phyloP scores from a whole-genome alignment of 805 yeast genomes.

The Candida bentonensis region DNA sequence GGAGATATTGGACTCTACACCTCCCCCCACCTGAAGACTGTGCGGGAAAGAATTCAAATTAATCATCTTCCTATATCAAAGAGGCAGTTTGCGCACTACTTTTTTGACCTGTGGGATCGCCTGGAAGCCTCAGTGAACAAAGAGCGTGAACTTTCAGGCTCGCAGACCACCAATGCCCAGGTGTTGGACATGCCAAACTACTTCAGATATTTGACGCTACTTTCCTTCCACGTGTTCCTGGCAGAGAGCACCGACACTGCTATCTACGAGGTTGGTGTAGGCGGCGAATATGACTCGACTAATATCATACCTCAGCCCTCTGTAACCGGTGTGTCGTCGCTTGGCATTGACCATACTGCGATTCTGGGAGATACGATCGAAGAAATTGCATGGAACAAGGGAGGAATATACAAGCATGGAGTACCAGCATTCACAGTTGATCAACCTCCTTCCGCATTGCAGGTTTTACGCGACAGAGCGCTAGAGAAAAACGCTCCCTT shows the following conservation, averaged over 20 bases:
- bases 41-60: slow-evolving; percentile 80
- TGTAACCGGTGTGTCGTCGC: slow-evolving; percentile 69
- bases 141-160: background rate
- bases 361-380: slow-evolving; percentile 79
- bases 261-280: slow-evolving; percentile 94
- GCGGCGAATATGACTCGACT: slow-evolving; percentile 96
- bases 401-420: slow-evolving; percentile 72
- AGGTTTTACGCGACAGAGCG: slow-evolving; percentile 48
- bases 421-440: slow-evolving; percentile 57
- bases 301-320: slow-evolving; percentile 70
- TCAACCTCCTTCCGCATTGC: slow-evolving; percentile 36
- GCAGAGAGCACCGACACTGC: slow-evolving; percentile 88
- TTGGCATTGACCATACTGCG: slow-evolving; percentile 85
- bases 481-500: slow-evolving; percentile 42
- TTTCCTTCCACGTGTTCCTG: slow-evolving; percentile 83
- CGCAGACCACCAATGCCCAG: slow-evolving; percentile 35
- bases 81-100: slow-evolving; percentile 68
- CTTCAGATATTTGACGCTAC: slow-evolving; percentile 75
- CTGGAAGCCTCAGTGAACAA: slow-evolving; percentile 25
- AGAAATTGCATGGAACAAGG: slow-evolving; percentile 91
- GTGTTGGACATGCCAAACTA: slow-evolving; percentile 61
- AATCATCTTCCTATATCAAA: slow-evolving; percentile 78
- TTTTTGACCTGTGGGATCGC: slow-evolving; percentile 88
- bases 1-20: slow-evolving; percentile 82
- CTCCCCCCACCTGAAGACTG: slow-evolving; percentile 89